Base-by-base conservation (phyloP, 768 basidiomycete species). In the Mycena albidolilacea region DNA sequence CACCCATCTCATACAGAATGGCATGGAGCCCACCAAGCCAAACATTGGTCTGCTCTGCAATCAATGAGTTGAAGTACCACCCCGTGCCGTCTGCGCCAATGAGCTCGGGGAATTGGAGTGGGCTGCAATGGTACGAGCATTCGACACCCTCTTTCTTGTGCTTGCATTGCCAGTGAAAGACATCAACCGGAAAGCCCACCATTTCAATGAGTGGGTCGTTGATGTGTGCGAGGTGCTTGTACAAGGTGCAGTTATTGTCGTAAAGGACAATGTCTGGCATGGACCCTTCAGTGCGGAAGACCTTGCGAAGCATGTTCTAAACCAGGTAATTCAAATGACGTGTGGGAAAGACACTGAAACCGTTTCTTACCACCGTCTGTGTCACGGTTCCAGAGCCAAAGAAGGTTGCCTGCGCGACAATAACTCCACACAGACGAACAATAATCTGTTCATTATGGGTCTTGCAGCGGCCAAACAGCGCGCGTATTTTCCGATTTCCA, bases 11-110 rank as follows among this genome's bases (percentile, higher is more conserved):
- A 9, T 9, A 9, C 11, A n/a, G n/a, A n/a, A 48, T 48, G 11
- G 46, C 11, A 15, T 48, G 17, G 17, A 14, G 14, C 14, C 46
- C 46, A 12, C 46, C 46, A 17, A 48, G 46, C 46, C 46, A 48
- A 15, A 52, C 76, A 66, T 85, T 85, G 0, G 78, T 75, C 67
- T 83, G 82, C 59, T 85, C 80, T 1, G 84, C 81, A 0, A 77
- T 60, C 0, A 81, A 85, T 0, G 78, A 82, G 41, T 84, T 85
- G 72, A 85, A 85, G 1, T 30, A 67, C 81, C 82, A 85, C 23
- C 60, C 70, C 3, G 75, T 69, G 0, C 75, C 73, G 46, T 58
- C 52, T 17, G 74, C 73, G 3, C 62, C 61, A 0, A 69, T 10
- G 4, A 85, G 72, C 54, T 84, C 82, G 0, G 70, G 64, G 30